phyloP scores from a whole-genome alignment of 345 rosid species.

The Moricandia moricandioides region DNA sequence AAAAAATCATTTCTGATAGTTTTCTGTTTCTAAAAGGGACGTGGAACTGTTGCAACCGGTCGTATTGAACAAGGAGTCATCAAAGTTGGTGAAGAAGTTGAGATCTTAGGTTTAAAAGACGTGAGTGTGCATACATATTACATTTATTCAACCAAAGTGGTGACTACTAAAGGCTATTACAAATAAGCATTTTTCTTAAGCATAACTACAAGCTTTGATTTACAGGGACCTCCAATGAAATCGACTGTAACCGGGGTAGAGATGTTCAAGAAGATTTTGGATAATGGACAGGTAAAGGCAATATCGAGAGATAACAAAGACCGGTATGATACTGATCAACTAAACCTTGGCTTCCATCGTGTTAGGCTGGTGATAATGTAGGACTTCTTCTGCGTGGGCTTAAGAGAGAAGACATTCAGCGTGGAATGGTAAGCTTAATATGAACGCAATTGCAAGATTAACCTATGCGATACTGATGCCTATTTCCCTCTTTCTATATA shows the following conservation, averaged over 20 bases:
- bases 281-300: no score
- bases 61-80: conserved; percentile 91
- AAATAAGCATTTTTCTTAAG: conserved; percentile 4
- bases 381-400: no score
- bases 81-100: conserved; percentile 99
- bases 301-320: no score
- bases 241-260: conserved; percentile 92
- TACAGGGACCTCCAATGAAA: conserved; percentile 74
- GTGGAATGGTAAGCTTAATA: no score
- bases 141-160: background rate
- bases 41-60: conserved; percentile 99
- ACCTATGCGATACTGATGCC: background rate
- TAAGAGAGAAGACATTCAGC: no score
- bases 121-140: conserved; percentile 40
- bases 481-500: background rate
- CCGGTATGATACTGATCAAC: no score
- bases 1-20: conserved; percentile 11
- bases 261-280: conserved; percentile 52
- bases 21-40: conserved; percentile 59
- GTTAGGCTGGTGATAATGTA: no score
- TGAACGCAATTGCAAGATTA: background rate
- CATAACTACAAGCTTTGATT: conserved; percentile 11
- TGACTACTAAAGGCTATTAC: background rate
- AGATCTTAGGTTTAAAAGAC: conserved; percentile 72
- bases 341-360: no score